phyloP scores from a whole-genome alignment of 1,139 yeast species.

The Arxiozyma heterogenica region DNA sequence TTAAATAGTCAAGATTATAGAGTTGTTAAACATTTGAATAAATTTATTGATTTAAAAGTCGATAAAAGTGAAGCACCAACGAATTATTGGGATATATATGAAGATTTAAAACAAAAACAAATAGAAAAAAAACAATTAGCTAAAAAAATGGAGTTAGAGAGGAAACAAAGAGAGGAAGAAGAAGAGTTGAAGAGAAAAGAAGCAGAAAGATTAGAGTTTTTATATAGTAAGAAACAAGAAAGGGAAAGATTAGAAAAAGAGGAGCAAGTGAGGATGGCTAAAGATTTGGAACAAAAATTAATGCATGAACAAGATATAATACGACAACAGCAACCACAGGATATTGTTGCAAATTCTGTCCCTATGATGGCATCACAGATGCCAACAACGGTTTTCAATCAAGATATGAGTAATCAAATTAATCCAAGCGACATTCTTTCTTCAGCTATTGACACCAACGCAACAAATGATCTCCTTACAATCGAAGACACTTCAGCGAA shows the following conservation, averaged over 20 bases:
- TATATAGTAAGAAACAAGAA: neutral
- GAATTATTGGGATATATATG: conserved; percentile 21
- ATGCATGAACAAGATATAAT: conserved; percentile 12
- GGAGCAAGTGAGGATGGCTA: conserved; percentile 11
- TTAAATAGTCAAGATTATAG: conserved; percentile 14
- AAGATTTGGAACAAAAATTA: conserved; percentile 10
- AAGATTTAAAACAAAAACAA: conserved; percentile 2
- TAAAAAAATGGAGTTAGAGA: conserved; percentile 4
- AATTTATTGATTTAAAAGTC: conserved; percentile 14
- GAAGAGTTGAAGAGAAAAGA: conserved; percentile 5
- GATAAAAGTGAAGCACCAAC: conserved; percentile 24
- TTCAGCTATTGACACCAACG: neutral
- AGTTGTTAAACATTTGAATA: conserved; percentile 12
- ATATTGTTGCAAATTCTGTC: neutral
- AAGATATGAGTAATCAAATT: neutral
- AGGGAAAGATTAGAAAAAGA: conserved; percentile 3
- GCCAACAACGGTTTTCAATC: neutral
- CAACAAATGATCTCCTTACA: neutral
- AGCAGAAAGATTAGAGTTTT: neutral
- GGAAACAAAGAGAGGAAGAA: conserved; percentile 8
- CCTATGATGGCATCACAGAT: neutral
- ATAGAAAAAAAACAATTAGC: conserved; percentile 10
- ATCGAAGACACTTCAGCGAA: neutral
- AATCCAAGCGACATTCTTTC: neutral
- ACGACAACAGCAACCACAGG: conserved; percentile 5